A percentile compares a stretch with the other conserved stretches of the same genome.
Evolutionary conservation across 257 asterid species (phyloP).

Genomic region (Primulina huaijiensis): DNA sequence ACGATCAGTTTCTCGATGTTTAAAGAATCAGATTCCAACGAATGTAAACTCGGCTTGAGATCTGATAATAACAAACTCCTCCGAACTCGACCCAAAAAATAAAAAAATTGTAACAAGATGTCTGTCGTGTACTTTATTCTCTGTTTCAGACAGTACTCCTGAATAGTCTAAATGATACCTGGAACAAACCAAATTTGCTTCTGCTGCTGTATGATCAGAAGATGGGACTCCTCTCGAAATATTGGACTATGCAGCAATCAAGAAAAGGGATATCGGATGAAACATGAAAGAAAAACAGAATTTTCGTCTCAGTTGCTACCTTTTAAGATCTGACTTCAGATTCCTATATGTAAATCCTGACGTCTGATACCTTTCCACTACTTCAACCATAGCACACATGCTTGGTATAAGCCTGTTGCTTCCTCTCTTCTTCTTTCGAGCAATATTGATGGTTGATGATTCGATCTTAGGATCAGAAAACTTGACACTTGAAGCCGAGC

Average conservation of each 20-base stretch:
- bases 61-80: too few relatives aligned
- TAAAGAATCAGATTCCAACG: too few relatives aligned
- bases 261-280: constrained; percentile 31
- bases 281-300: constrained; percentile 38
- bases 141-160: too few relatives aligned
- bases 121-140: too few relatives aligned
- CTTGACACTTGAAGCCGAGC: neutral
- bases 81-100: too few relatives aligned
- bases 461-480: constrained; percentile 24
- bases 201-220: constrained; percentile 14
- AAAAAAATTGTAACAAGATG: too few relatives aligned
- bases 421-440: constrained; percentile 35
- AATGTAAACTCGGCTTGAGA: too few relatives aligned
- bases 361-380: constrained; percentile 30
- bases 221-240: constrained; percentile 47
- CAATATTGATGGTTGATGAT: constrained; percentile 17
- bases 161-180: too few relatives aligned
- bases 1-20: too few relatives aligned
- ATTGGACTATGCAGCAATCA: too few relatives aligned
- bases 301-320: neutral
- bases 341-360: constrained; percentile 37
- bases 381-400: constrained; percentile 39
- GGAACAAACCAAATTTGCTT: too few relatives aligned
- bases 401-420: constrained; percentile 35
- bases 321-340: constrained; percentile 38